Percentiles rank a stretch among this genome's conserved stretches.
These are phyloP conservation scores for Sesbania bispinosa DNA, from an alignment of 306 rosid species.

Conservation along the genomic window DNA sequence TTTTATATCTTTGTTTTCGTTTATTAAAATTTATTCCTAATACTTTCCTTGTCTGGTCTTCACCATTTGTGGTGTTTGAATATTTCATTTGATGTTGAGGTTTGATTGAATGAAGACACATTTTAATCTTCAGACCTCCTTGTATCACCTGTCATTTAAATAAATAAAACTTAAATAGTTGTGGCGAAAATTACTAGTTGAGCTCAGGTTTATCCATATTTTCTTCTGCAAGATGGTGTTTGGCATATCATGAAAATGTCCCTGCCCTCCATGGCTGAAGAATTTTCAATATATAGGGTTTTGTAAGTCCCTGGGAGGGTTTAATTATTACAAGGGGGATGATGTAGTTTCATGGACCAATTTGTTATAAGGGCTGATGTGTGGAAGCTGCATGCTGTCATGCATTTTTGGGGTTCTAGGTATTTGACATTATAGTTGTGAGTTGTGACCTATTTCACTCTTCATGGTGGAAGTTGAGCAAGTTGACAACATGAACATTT, in stretches of 20 bases:
- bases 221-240: background rate
- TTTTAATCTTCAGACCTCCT: background rate
- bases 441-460: background rate
- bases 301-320: background rate
- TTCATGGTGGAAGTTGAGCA: background rate
- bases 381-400: slow-evolving; percentile 11
- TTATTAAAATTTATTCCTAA: background rate
- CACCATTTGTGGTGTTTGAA: background rate
- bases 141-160: background rate
- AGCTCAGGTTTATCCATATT: background rate
- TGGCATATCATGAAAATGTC: background rate
- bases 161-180: background rate
- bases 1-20: slow-evolving; percentile 3
- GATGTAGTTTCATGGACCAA: background rate
- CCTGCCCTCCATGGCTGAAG: background rate
- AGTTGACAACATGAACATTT: background rate
- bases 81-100: background rate
- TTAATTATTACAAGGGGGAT: background rate
- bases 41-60: background rate
- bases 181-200: background rate
- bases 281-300: background rate
- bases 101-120: background rate
- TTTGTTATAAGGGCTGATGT: background rate
- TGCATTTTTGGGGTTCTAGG: background rate
- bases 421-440: too few relatives aligned